A percentile compares a stretch with the other conserved stretches of the same genome.
Evolutionary conservation across 495 filamentous ascomycete genomes (phyloP).

Genomic region (Friedmanniomyces simplex): DNA sequence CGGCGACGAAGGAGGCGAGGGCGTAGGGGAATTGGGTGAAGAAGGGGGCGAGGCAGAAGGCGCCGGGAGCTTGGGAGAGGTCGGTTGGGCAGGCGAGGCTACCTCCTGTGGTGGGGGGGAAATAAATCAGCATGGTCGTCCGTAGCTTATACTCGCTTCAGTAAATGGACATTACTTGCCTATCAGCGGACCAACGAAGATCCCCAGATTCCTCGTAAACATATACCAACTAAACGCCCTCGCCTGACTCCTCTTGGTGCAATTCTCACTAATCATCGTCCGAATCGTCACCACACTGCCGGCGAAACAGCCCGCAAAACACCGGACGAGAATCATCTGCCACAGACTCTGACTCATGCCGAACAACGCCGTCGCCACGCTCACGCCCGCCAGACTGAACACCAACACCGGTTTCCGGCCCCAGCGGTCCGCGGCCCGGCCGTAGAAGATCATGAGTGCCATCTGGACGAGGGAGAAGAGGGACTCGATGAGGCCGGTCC

Average conservation of each 20-base stretch:
- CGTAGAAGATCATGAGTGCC: conserved; percentile 51
- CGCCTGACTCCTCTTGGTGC: conserved; percentile 54
- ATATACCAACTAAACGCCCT: conserved; percentile 62
- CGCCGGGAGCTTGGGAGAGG: conserved; percentile 37
- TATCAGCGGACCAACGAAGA: conserved; percentile 55
- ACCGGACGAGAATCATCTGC: conserved; percentile 59
- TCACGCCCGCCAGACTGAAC: conserved; percentile 48
- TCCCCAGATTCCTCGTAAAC: conserved; percentile 57
- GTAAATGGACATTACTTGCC: conserved; percentile 24
- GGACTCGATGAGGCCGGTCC: conserved; percentile 62
- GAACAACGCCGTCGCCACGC: conserved; percentile 48
- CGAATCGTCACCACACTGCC: conserved; percentile 56
- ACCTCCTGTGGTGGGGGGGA: too few relatives aligned
- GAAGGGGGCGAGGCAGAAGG: conserved; percentile 46
- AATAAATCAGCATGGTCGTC: not conserved
- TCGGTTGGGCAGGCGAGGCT: conserved; percentile 49
- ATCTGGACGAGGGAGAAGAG: conserved; percentile 60
- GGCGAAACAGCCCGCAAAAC: conserved; percentile 55
- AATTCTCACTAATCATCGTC: conserved; percentile 61
- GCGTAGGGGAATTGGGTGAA: conserved; percentile 55
- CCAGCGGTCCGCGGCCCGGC: conserved; percentile 50
- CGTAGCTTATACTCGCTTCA: not conserved
- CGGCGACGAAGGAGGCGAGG: conserved; percentile 47
- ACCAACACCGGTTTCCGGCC: conserved; percentile 61
- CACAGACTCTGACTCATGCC: conserved; percentile 48